Evolutionary conservation across 2,329 filamentous ascomycete species (phyloP), one percentile per base, ranked within the genome.

Genomic region (Cytospora chrysosperma): DNA sequence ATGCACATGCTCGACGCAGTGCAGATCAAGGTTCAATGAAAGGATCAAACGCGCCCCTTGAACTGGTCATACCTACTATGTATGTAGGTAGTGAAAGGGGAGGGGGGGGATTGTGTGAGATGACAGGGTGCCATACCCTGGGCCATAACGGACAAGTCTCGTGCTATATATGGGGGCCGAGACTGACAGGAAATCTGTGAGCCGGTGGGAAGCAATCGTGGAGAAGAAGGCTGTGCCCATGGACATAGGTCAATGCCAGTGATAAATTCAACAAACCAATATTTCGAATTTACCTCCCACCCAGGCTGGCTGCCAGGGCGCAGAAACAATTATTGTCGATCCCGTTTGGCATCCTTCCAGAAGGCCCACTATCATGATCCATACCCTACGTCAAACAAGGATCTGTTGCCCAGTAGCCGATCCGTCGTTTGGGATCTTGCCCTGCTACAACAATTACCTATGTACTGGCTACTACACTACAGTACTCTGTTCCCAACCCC

Each of bases 371-470:
- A 21, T 32, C 9, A 55, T 47, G 24, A 34, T 50, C 58, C 58
- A 61, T n/a, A n/a, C n/a, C n/a, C n/a, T 61, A 52, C 37, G 37
- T 55, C 51, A 49, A 43, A 52, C 58, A 61, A 52, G 51, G 58
- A 61, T 61, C 51, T 32, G 6, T 37, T 43, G n/a, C 51, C 58
- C 55, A 51, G 21, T n/a, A 55, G 58, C 55, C 54, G 51, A 55
- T 54, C 58, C 58, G 37, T 55, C 43, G 58, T 61, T 61, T 61
- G 58, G 58, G 58, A 49, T 61, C 58, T 55, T 27, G 58, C 50
- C 58, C 58, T 61, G 58, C 58, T 49, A 61, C 30, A 6, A n/a
- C n/a, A n/a, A n/a, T n/a, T n/a, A n/a, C n/a, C n/a, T n/a, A n/a
- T n/a, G n/a, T n/a, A n/a, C n/a, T n/a, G n/a, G n/a, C n/a, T n/a